Evolutionary conservation across 345 rosid species (phyloP), one percentile per base, ranked within the genome.

Genomic region (Rhizophora mangle): DNA sequence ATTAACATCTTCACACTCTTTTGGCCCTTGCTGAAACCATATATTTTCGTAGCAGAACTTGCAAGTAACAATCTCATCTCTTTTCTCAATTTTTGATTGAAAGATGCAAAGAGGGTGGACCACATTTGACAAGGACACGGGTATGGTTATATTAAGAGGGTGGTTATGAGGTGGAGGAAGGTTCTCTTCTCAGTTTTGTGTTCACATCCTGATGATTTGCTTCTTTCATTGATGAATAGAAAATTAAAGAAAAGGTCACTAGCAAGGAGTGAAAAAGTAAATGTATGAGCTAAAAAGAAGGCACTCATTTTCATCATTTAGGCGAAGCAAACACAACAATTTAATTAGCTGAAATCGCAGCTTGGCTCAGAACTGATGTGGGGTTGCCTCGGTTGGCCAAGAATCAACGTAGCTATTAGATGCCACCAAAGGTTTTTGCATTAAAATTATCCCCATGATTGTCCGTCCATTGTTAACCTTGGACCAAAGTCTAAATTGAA

Each of bases 21-120:
- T 15, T 2, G 49, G 5, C 3, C 3, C 18, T 43, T 43, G 49
- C 49, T 43, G 13, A 39, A 13, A 13, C 49, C 18, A 43, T 43
- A 43, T 43, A 43, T 43, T 43, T 43, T 43, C 1, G 0, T 43
- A 43, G 49, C 16, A 43, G 18, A 43, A 43, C 19, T 43, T 43
- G 49, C 49, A 15, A 15, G 49, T 13, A 43, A 13, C 18, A 11
- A 11, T 3, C 16, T 34, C 19, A 30, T 43, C 5, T 11, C 1
- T 46, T 15, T 4, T 51, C 9, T 7, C 29, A 13, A 37, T 18
- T 10, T 34, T 20, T 26, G 27, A 39, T 31, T 65, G 43, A 54
- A 49, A 31, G 60, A 51, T 7, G 26, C 29, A 26, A 29, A 62
- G n/a, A 39, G 62, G 68, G 74, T 30, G 74, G 74, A 57, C 64